Evolutionary conservation across 805 yeast species (phyloP).

Genomic region (Teunomyces atbi): DNA sequence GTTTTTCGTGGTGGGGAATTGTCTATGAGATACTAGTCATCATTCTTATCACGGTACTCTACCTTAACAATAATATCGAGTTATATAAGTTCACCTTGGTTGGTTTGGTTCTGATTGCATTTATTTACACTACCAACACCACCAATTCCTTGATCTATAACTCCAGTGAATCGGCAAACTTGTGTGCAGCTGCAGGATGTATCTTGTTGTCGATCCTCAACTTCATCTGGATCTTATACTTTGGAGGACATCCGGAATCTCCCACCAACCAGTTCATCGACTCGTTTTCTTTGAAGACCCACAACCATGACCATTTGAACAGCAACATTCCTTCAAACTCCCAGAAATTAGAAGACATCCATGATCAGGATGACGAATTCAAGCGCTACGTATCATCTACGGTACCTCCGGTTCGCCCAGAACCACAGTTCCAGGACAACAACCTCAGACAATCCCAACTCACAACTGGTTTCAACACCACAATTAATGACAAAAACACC

Average conservation of each 20-base stretch:
- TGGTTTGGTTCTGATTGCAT: slow-evolving; percentile 64
- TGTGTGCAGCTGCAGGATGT: slow-evolving; percentile 92
- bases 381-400: slow-evolving; percentile 15
- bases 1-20: slow-evolving; percentile 95
- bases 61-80: slow-evolving; percentile 61
- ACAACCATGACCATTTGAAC: slow-evolving; percentile 35
- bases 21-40: slow-evolving; percentile 71
- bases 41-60: slow-evolving; percentile 49
- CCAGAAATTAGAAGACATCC: slow-evolving; percentile 11
- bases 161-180: slow-evolving; percentile 55
- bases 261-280: slow-evolving; percentile 83
- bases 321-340: slow-evolving; percentile 13
- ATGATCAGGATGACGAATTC: slow-evolving; percentile 22
- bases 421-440: slow-evolving; percentile 25
- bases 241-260: slow-evolving; percentile 88
- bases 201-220: slow-evolving; percentile 80
- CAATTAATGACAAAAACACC: slow-evolving; percentile 27
- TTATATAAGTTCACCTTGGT: slow-evolving; percentile 61
- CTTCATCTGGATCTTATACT: slow-evolving; percentile 81
- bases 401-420: slow-evolving; percentile 14
- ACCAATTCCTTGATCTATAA: slow-evolving; percentile 75
- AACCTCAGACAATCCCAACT: slow-evolving; percentile 37
- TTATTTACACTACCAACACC: slow-evolving; percentile 81
- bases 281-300: slow-evolving; percentile 65
- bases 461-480: slow-evolving; percentile 21